Percentiles rank a stretch among this genome's conserved stretches.
Evolutionary conservation across 2,329 filamentous ascomycete species (phyloP).

Genomic region (Myrmaecium sp.): DNA sequence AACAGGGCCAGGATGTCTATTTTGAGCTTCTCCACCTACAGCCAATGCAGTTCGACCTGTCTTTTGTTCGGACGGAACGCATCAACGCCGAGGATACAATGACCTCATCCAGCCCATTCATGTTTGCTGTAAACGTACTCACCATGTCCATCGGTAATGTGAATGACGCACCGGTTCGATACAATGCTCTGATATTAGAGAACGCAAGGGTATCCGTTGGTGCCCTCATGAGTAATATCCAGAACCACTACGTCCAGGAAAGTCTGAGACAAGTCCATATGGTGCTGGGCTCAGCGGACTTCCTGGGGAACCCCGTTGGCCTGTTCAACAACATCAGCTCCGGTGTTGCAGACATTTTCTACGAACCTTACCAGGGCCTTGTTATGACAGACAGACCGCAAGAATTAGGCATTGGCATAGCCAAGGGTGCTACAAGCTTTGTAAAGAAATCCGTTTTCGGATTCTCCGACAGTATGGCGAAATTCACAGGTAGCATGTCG

Average conservation of each 20-base stretch:
- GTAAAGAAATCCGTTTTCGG: conserved; percentile 98
- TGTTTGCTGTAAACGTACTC: conserved; percentile 97
- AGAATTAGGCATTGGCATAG: conserved; percentile 86
- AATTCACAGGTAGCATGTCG: conserved; percentile 91
- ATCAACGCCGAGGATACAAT: conserved; percentile 94
- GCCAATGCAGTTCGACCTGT: conserved; percentile 93
- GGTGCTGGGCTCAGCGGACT: conserved; percentile 91
- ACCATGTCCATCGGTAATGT: conserved; percentile 99
- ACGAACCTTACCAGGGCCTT: conserved; percentile 94
- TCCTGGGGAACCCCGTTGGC: conserved; percentile 91
- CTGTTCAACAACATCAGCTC: conserved; percentile 98
- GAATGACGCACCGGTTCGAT: conserved; percentile 86
- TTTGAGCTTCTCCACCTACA: conserved; percentile 95
- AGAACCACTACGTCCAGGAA: conserved; percentile 93
- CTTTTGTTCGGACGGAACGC: conserved; percentile 89
- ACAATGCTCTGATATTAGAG: conserved; percentile 88
- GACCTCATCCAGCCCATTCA: conserved; percentile 74
- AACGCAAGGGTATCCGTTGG: conserved; percentile 83
- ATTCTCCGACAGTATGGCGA: conserved; percentile 91
- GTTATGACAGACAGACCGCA: conserved; percentile 93
- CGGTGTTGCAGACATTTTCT: conserved; percentile 94
- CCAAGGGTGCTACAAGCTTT: conserved; percentile 90
- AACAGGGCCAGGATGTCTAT: conserved; percentile 86
- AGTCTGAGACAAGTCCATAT: conserved; percentile 93
- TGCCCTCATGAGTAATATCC: conserved; percentile 69